Evolutionary conservation across 495 filamentous ascomycete species (phyloP).

Genomic region (Neurospora sp.): DNA sequence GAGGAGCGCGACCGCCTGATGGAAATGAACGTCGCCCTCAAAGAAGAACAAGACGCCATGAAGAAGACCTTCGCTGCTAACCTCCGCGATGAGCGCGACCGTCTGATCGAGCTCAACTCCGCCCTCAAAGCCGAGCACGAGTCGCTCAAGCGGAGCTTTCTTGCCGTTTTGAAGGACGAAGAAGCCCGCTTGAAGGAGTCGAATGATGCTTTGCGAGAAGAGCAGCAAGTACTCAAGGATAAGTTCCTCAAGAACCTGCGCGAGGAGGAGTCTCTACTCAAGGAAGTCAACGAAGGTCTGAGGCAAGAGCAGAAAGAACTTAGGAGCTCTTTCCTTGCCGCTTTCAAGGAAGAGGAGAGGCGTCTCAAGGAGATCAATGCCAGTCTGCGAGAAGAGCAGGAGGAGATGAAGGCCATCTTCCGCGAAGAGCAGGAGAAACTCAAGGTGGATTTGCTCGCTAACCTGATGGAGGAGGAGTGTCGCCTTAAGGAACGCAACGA

Average conservation of each 20-base stretch:
- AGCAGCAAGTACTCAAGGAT: constrained; percentile 1
- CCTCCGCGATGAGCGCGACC: constrained; percentile 58
- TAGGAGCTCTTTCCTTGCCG: constrained; percentile 23
- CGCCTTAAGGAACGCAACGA: constrained; percentile 66
- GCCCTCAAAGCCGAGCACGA: constrained; percentile 33
- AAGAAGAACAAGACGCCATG: constrained; percentile 63
- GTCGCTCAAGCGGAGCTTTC: constrained; percentile 25
- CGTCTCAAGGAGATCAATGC: constrained; percentile 12
- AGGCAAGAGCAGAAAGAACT: constrained; percentile 3
- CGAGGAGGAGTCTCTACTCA: neutral
- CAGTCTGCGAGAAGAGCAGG: constrained; percentile 14
- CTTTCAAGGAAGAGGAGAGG: constrained; percentile 16
- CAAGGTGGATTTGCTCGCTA: constrained; percentile 47
- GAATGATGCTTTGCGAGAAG: neutral
- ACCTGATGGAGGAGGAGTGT: constrained; percentile 61
- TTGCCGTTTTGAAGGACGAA: constrained; percentile 7
- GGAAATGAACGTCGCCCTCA: constrained; percentile 35
- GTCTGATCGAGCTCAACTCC: constrained; percentile 55
- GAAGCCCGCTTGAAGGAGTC: constrained; percentile 6
- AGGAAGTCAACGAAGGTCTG: neutral
- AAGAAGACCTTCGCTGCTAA: constrained; percentile 58
- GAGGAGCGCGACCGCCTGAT: constrained; percentile 19
- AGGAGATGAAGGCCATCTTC: constrained; percentile 10
- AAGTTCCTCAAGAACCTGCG: neutral
- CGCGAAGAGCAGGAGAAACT: constrained; percentile 21